Base-by-base conservation (phyloP, 1,284 basidiomycete genomes). In the Cryptococcus wingfieldii region DNA sequence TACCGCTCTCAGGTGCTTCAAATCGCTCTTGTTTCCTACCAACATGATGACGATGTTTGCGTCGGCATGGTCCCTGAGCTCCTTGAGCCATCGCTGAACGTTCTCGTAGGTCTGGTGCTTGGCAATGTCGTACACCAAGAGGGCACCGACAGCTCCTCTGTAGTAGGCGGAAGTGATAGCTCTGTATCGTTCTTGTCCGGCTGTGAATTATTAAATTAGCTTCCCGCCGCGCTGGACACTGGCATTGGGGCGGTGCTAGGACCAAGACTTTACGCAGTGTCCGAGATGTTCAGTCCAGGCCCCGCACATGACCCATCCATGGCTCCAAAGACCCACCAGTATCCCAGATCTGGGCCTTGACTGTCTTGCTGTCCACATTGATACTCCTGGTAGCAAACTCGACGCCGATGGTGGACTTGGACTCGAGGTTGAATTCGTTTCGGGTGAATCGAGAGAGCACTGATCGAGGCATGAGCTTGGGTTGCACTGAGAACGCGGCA, bases 311-410 rank as follows among this genome's bases (percentile, higher is more conserved):
- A n/a, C n/a, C 4, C n/a, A n/a, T 42, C 41, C 5, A 42, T 42
- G 13, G n/a, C 41, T 34, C 14, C 19, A 7, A 42, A 42, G n/a
- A 78, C 82, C 63, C 59, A 90, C 89, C 90, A 69, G 93, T 98
- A 80, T 99, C 96, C 95, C 95, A 99, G 69, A 99, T 98, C 80
- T 99, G 95, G 31, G 95, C 95, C 80, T 98, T 98, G 69, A 99
- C 84, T 5, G 88, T 96, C 86, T 99, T 99, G 45, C 86, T 85
- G 77, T 98, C 95, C 16, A 98, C 90, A 63, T 84, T 88, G 77
- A 95, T 92, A 49, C 91, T 92, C 70, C 96, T 85, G 49, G 95
- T 98, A 9, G 95, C 95, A 74, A 99, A 98, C 79, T 99, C 96
- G 69, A 99, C 96, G 58, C 95, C 95, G 77, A 99, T 98, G 23